Base-by-base conservation (phyloP, 2,329 filamentous ascomycete genomes). In the Lachnellula arida region DNA sequence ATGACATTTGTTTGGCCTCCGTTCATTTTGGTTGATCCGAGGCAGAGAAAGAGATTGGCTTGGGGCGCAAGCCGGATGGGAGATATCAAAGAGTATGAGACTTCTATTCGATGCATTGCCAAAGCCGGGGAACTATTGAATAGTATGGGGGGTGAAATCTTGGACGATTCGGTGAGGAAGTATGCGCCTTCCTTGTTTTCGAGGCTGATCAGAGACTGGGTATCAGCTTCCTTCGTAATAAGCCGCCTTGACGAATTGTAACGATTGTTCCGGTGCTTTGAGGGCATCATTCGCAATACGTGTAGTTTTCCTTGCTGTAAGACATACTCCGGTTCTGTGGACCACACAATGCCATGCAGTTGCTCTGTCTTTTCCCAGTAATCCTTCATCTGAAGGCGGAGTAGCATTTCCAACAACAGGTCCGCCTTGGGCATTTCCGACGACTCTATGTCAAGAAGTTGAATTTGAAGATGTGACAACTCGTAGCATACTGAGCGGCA, bases 401-500 rank as follows among this genome's bases (percentile, higher is more conserved):
- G 42, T 39, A 53, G 43, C 17, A 23, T 17, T 22, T 53, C 51
- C 1, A 32, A 34, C 4, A 53, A 39, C 17, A 47, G 19, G 5
- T 47, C 23, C n/a, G 51, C 25, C 39, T 53, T 34, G 2, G 22
- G 43, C 43, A 32, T 12, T 35, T 37, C 25, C 4, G 23, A 14
- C 0, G 17, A 15, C 19, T 54, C 53, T 19, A 57, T 14, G 53
- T 64, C 62, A 14, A 64, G 39, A 34, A 58, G 49, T 34, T 61
- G 58, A n/a, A 53, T 15, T 9, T 37, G 25, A 6, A 63, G 35
- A 39, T 61, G 43, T n/a, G 60, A 58, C 19, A 55, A 11, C 37
- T 64, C 62, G 15, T 42, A 25, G 14, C 39, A 19, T 5, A 61
- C 22, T 7, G 54, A 49, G 5, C 58, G 39, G 3, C 39, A 44